A percentile compares a stretch with the other conserved stretches of the same genome.
Conservation (phyloP, 202 grass and related monocot genomes). For the Panicum hallii region DNA sequence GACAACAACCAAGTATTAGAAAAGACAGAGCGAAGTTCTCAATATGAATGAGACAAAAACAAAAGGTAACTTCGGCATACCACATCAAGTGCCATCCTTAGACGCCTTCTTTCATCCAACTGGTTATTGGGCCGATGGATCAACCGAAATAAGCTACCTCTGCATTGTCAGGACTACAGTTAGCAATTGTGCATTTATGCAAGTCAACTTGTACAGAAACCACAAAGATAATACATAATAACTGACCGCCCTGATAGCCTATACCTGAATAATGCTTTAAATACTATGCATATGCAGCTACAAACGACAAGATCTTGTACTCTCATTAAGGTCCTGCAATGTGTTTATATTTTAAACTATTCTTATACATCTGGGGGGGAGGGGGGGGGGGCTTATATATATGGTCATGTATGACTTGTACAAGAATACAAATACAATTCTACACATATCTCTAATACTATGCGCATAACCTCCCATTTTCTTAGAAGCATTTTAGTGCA, state of each 20-base stretch:
- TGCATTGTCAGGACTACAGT: conserved; percentile 60
- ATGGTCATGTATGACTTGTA: too few relatives aligned
- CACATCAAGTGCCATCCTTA: conserved; percentile 98
- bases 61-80: conserved; percentile 51
- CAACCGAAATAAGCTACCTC: conserved; percentile 98
- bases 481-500: neutral
- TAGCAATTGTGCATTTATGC: neutral
- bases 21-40: conserved; percentile 28
- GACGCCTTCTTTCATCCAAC: conserved; percentile 88
- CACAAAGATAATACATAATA: too few relatives aligned
- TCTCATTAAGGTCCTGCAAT: conserved; percentile 12
- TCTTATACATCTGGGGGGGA: neutral
- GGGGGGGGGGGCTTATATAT: too few relatives aligned
- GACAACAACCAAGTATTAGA: conserved; percentile 44
- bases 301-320: conserved; percentile 23
- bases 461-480: neutral
- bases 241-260: conserved; percentile 14
- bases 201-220: too few relatives aligned
- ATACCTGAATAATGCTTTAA: conserved; percentile 32
- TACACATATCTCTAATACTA: too few relatives aligned
- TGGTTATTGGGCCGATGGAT: conserved; percentile 98
- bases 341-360: neutral
- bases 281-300: neutral
- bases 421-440: too few relatives aligned
- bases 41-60: conserved; percentile 27